Base-by-base conservation (phyloP, 768 basidiomycete species). In the Suillus subluteus region DNA sequence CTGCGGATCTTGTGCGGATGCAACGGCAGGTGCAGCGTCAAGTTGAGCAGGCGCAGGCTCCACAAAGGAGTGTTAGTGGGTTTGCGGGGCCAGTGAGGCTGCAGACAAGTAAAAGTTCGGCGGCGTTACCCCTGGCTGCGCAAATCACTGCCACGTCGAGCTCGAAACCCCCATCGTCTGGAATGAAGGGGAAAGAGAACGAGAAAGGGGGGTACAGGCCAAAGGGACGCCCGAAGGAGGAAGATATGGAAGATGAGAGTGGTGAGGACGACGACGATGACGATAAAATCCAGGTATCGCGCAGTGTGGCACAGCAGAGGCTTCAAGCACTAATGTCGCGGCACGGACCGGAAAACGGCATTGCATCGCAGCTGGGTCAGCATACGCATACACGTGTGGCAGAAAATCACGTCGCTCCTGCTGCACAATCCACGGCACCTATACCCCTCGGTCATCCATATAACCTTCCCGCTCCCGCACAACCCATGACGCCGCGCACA, bases 401-500 rank as follows among this genome's bases (percentile, higher is more conserved):
- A 62, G 69, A 68, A 30, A 64, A 41, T 6, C 73, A 52, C 15
- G 71, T 75, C 13, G 66, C 74, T 18, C 50, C 73, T 55, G 68
- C 70, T 62, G 75, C 72, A n/a, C 72, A 73, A 11, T 78, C 82
- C 2, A 79, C 85, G 0, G 78, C 83, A 8, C 87, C 91, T 2
- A 88, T 89, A 59, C 86, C 88, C 1, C 76, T 91, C 3, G 83
- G 82, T 6, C 79, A 85, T 74, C 89, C 91, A 7, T 92, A 93
- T 78, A 91, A 92, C 71, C 83, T 94, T 32, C 92, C 92, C 0
- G 82, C 84, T 13, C 80, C 86, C 40, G 79, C 83, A 0, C 80
- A 86, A 21, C 92, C 92, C 3, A 90, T 91, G 70, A 94, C 93
- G 1, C 95, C 95, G 0, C 88, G 91, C 43, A 94, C 95, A 52